Evolutionary conservation across 2,329 filamentous ascomycete species (phyloP).

Genomic region (Coleophoma crateriformis): DNA sequence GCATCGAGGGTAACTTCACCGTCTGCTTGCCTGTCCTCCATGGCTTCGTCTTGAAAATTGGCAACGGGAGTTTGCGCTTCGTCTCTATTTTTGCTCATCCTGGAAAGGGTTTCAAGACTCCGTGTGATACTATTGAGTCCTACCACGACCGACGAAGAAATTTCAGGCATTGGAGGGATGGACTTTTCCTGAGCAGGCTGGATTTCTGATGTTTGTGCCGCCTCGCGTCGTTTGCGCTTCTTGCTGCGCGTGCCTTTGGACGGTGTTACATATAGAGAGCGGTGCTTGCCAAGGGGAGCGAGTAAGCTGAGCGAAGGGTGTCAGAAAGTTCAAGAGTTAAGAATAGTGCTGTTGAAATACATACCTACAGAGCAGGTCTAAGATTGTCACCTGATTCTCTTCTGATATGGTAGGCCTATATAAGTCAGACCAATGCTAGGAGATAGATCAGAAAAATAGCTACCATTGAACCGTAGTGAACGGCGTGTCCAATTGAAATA

Average conservation of each 20-base stretch:
- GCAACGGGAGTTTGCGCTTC: too few species aligned
- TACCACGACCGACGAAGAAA: constrained; percentile 53
- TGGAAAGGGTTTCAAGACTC: constrained; percentile 33
- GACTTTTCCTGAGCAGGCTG: not conserved
- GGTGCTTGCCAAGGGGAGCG: constrained; percentile 57
- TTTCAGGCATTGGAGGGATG: constrained; percentile 39
- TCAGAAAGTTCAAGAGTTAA: constrained; percentile 5
- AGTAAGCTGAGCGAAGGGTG: constrained; percentile 44
- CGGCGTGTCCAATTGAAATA: constrained; percentile 61
- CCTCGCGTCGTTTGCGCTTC: constrained; percentile 42
- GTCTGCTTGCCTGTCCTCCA: too few species aligned
- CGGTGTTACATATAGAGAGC: constrained; percentile 42
- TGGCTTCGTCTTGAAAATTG: too few species aligned
- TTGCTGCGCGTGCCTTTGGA: constrained; percentile 58
- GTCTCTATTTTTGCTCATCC: not conserved
- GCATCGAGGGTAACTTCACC: not conserved
- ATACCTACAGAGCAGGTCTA: constrained; percentile 64
- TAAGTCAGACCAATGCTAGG: not conserved
- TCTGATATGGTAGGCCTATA: constrained; percentile 54
- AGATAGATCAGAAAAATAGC: not conserved
- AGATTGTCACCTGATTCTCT: constrained; percentile 56
- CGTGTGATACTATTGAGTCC: constrained; percentile 61
- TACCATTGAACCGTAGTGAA: constrained; percentile 59
- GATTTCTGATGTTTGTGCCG: constrained; percentile 7
- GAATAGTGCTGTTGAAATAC: constrained; percentile 11